Conservation (phyloP, 306 rosid genomes). For the Pyrus pyrifolia region DNA sequence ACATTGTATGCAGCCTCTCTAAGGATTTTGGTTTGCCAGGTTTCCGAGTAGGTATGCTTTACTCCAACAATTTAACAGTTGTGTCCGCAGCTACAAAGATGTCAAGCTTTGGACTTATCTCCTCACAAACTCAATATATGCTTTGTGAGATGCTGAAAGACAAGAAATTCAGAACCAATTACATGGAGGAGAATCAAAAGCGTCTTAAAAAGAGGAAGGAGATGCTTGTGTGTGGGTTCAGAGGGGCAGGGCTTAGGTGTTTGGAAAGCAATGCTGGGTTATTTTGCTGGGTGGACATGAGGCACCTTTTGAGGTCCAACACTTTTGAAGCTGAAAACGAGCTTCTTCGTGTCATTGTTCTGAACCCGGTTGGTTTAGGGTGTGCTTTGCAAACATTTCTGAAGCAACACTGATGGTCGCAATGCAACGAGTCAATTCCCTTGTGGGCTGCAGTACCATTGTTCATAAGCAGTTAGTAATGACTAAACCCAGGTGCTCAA, state of each 20-base stretch:
- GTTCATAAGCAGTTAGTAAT: neutral
- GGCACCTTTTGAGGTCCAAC: constrained; percentile 28
- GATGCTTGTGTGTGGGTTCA: constrained; percentile 39
- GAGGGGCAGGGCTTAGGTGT: constrained; percentile 42
- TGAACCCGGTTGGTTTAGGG: constrained; percentile 88
- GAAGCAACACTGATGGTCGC: constrained; percentile 54
- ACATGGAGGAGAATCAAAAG: constrained; percentile 33
- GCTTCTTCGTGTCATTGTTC: constrained; percentile 76
- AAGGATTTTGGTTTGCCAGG: constrained; percentile 72
- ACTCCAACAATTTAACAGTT: constrained; percentile 43
- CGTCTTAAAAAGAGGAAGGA: constrained; percentile 40
- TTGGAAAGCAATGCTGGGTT: constrained; percentile 65
- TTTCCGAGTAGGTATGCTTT: constrained; percentile 70
- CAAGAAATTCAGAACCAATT: constrained; percentile 31
- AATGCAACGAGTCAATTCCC: constrained; percentile 44
- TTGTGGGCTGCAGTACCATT: constrained; percentile 8
- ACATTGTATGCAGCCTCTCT: constrained; percentile 66
- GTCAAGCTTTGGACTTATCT: constrained; percentile 84
- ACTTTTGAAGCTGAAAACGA: constrained; percentile 69
- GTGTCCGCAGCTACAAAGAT: constrained; percentile 65
- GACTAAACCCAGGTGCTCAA: neutral
- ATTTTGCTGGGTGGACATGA: constrained; percentile 88
- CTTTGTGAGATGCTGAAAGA: constrained; percentile 44
- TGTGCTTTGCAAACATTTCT: constrained; percentile 79
- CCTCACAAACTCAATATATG: constrained; percentile 68